Conservation (phyloP, 192 early-diverging fungal genomes). For the Globomyces pollinis-pini region DNA sequence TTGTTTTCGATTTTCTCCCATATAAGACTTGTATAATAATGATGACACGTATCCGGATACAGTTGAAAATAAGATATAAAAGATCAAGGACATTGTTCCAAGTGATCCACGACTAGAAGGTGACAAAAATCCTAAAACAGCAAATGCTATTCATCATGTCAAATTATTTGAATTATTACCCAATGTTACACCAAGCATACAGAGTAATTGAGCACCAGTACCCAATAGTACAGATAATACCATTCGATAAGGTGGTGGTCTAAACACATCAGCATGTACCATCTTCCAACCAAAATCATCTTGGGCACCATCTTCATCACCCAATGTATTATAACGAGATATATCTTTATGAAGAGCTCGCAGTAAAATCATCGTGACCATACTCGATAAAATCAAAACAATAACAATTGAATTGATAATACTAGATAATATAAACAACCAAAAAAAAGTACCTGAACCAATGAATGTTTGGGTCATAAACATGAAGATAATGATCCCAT, state of each 20-base stretch:
- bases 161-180: conserved; percentile 30
- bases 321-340: conserved; percentile 46
- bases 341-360: conserved; percentile 54
- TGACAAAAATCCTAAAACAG: conserved; percentile 92
- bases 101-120: conserved; percentile 75
- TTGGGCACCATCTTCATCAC: conserved; percentile 44
- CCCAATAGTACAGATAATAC: conserved; percentile 46
- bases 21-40: conserved; percentile 84
- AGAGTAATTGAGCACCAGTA: conserved; percentile 47
- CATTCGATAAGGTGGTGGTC: conserved; percentile 45
- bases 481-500: conserved; percentile 53
- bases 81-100: conserved; percentile 79
- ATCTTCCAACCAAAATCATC: conserved; percentile 64
- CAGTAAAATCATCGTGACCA: conserved; percentile 53
- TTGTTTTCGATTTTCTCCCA: conserved; percentile 75
- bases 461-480: conserved; percentile 44
- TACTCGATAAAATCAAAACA: conserved; percentile 45
- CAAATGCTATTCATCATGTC: conserved; percentile 77
- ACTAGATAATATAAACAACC: conserved; percentile 19
- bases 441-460: conserved; percentile 55
- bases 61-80: conserved; percentile 80
- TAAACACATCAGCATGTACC: conserved; percentile 56
- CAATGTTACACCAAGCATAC: conserved; percentile 45
- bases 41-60: conserved; percentile 84
- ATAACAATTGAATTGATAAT: conserved; percentile 54